Conservation (phyloP, 2,329 filamentous ascomycete species). For the Elsinoe ampelina region DNA sequence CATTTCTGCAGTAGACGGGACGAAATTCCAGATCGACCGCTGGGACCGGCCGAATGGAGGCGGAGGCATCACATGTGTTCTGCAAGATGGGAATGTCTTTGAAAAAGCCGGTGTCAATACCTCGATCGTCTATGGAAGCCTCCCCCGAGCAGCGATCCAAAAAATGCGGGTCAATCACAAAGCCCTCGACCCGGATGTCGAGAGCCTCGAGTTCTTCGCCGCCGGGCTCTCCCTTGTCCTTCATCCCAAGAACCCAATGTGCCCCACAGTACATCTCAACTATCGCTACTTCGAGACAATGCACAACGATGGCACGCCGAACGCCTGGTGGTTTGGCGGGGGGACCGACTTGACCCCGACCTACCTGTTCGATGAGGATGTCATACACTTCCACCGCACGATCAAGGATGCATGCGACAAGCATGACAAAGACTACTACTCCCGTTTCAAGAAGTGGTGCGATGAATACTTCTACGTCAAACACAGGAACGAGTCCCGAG, state of each 20-base stretch:
- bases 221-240: constrained; percentile 87
- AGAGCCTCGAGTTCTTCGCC: constrained; percentile 89
- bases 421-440: constrained; percentile 86
- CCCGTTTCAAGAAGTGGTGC: constrained; percentile 95
- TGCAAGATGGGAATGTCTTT: constrained; percentile 94
- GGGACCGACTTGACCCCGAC: constrained; percentile 87
- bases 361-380: constrained; percentile 95
- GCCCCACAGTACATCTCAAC: constrained; percentile 94
- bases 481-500: constrained; percentile 77
- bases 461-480: constrained; percentile 95
- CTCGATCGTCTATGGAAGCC: constrained; percentile 84
- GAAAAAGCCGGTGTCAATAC: constrained; percentile 96
- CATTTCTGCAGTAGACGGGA: constrained; percentile 75
- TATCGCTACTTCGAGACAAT: constrained; percentile 98
- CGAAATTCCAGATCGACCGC: constrained; percentile 70
- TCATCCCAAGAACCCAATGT: constrained; percentile 92
- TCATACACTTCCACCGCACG: constrained; percentile 88
- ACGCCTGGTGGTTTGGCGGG: constrained; percentile 97
- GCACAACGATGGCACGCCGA: constrained; percentile 66
- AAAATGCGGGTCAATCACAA: constrained; percentile 96
- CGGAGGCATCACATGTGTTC: constrained; percentile 85
- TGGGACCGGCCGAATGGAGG: constrained; percentile 85
- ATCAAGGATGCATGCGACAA: constrained; percentile 90
- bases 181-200: constrained; percentile 67
- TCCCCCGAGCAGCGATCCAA: constrained; percentile 77